Evolutionary conservation across 2,329 filamentous ascomycete species (phyloP), one percentile per base, ranked within the genome.

Genomic region (Clonostachys rosea): DNA sequence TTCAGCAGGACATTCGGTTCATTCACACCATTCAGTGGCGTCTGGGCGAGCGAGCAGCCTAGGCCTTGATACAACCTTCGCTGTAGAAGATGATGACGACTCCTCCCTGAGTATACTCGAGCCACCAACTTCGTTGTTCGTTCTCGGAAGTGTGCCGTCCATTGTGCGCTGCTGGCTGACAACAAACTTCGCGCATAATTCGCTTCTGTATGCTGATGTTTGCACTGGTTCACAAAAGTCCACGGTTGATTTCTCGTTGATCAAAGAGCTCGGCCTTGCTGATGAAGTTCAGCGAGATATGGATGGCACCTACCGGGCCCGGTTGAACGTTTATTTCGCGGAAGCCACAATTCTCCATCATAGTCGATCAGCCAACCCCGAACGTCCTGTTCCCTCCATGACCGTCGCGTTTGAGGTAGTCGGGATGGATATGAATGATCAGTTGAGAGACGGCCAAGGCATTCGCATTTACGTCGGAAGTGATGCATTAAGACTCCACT

Each of bases 141-240:
- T 95, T 45, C 75, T 96, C 14, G 91, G 92, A 12, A 87, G 91
- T 7, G 91, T 95, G 6, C 94, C 94, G 6, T 89, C 91, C 33
- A 96, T 99, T 54, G 89, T 97, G 48, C 86, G 94, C 51, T 99
- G 94, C 71, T 97, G 94, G 91, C 75, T 97, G 56, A 92, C 89
- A 24, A 87, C 85, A 35, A 86, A 89, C 58, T 97, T 95, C 68
- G 92, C 91, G 13, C 92, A 96, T 61, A 85, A 87, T 54, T 87
- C 90, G 10, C 78, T 97, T 14, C 75, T 96, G 6, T 97, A 97
- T 62, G 94, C 91, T 35, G 91, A 91, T 34, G 76, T 97, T 3
- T 97, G 94, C 65, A 92, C 89, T 3, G 94, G 92, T 2, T 95
- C 94, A 6, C 91, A 91, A 64, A 86, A 83, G 56, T 97, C 94